A percentile compares a stretch with the other conserved stretches of the same genome.
These are phyloP conservation scores for Copromyces sp. DNA, from an alignment of 495 filamentous ascomycete genomes.

Conservation along the genomic window DNA sequence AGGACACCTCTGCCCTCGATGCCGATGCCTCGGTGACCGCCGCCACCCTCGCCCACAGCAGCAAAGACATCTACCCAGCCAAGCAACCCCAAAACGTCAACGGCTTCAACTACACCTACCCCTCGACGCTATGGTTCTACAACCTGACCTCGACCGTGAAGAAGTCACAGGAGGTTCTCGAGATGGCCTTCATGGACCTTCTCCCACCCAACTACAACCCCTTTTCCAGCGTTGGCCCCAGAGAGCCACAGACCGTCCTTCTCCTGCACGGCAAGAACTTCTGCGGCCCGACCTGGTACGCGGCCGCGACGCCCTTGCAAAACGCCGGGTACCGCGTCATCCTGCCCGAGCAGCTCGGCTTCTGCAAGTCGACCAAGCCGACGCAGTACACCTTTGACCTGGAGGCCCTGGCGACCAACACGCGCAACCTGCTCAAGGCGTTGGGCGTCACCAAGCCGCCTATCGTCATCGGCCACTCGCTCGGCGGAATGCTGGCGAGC, in stretches of 20 bases:
- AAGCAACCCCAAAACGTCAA: conserved; percentile 23
- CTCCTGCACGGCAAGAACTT: conserved; percentile 40
- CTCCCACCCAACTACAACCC: conserved; percentile 13
- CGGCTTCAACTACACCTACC: conserved; percentile 35
- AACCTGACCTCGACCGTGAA: conserved; percentile 28
- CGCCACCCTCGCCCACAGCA: conserved; percentile 8
- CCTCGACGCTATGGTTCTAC: conserved; percentile 30
- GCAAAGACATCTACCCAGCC: conserved; percentile 9
- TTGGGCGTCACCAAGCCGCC: conserved; percentile 17
- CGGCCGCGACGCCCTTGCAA: conserved; percentile 23
- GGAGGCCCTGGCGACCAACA: conserved; percentile 33
- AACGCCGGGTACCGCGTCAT: conserved; percentile 33
- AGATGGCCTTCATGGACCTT: conserved; percentile 41
- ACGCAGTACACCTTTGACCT: conserved; percentile 32
- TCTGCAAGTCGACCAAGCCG: conserved; percentile 40
- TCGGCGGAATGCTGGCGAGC: conserved; percentile 36
- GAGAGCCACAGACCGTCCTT: conserved; percentile 20
- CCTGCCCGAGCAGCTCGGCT: conserved; percentile 37
- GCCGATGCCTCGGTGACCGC: conserved; percentile 2
- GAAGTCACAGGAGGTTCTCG: conserved; percentile 5
- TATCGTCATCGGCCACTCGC: conserved; percentile 36
- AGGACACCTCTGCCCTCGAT: not conserved
- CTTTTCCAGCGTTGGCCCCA: not conserved
- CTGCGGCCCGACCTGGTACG: conserved; percentile 33
- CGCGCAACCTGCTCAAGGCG: conserved; percentile 22